These are phyloP conservation scores for Neopestalotiopsis sp. DNA, from an alignment of 2,329 filamentous ascomycete species.

Conservation along the genomic window DNA sequence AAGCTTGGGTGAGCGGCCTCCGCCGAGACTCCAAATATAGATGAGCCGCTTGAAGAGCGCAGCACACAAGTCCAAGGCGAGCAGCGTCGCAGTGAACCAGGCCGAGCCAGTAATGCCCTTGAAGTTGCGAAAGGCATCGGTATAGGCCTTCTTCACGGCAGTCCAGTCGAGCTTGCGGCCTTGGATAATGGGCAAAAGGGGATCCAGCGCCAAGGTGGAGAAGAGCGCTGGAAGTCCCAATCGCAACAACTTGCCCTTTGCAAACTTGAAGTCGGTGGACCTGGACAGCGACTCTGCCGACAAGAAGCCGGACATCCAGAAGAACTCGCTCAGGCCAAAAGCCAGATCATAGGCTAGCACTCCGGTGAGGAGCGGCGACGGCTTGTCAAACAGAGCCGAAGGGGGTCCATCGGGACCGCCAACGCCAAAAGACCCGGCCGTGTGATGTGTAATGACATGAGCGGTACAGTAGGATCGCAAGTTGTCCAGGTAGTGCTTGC, in stretches of 20 bases:
- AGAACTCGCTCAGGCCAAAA: constrained; percentile 18
- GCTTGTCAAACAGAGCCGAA: constrained; percentile 10
- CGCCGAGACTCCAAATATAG: constrained; percentile 2
- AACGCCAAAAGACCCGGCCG: constrained; percentile 15
- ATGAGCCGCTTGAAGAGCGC: constrained; percentile 15
- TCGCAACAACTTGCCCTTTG: constrained; percentile 13
- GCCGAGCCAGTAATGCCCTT: constrained; percentile 8
- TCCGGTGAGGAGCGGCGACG: constrained; percentile 9
- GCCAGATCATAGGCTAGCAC: constrained; percentile 4
- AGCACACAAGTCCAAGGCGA: constrained; percentile 17
- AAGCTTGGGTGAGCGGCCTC: constrained; percentile 7
- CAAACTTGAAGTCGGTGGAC: background rate
- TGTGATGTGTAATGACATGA: constrained; percentile 18
- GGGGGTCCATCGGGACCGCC: constrained; percentile 15
- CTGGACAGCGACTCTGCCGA: constrained; percentile 13
- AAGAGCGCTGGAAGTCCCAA: constrained; percentile 11
- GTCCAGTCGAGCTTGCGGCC: background rate
- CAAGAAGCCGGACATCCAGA: constrained; percentile 16
- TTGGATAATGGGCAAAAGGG: background rate
- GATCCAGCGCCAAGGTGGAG: constrained; percentile 8
- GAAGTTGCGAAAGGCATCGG: constrained; percentile 15
- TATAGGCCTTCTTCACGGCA: constrained; percentile 11
- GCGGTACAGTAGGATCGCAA: constrained; percentile 11
- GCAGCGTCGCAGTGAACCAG: constrained; percentile 19
- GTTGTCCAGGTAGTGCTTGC: constrained; percentile 16